Base-by-base conservation (phyloP, 2,329 filamentous ascomycete genomes). In the Epichloe sp. region DNA sequence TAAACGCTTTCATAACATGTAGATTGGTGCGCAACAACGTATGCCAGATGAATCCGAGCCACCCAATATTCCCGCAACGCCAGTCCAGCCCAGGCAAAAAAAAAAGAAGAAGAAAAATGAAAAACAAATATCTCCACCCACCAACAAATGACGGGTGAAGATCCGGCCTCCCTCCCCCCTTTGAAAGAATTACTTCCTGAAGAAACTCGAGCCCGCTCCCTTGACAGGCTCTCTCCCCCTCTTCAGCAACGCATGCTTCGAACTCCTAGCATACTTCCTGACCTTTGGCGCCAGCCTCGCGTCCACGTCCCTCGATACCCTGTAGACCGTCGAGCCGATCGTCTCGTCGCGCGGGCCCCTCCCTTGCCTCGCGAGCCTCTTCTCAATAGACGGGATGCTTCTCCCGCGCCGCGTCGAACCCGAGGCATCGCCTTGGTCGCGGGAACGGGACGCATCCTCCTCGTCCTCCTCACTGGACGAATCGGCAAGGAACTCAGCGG, bases 241-340 rank as follows among this genome's bases (percentile, higher is more conserved):
- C 57, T 59, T 65, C 53, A 79, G 56, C 34, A 81, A 62, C 23
- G 63, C 56, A 51, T 74, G 66, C 65, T 71, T 78, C 17, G 66
- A 56, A 51, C 62, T 65, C 51, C 64, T 63, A 7, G 73, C 61
- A 36, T 70, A 57, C 63, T 71, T 74, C 57, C 66, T 66, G 53
- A 59, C 53, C 64, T 69, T 74, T 23, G 77, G 78, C 49, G 76
- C 72, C 56, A 80, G 64, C 51, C 68, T 67, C 56, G 62, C 57
- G 51, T 78, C 74, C n/a, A 61, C 63, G 57, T 68, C 66, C 50
- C 66, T 67, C 5, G 65, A 64, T 54, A 79, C 72, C 19, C 78
- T 67, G 58, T 77, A 81, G 48, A 76, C 70, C 2, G 78, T 80
- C 12, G 70, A 66, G 2, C 77, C 77, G n/a, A 78, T 63, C 47